These are phyloP conservation scores for Sporothrix pallida DNA, from an alignment of 2,329 filamentous ascomycete genomes.

Conservation along the genomic window DNA sequence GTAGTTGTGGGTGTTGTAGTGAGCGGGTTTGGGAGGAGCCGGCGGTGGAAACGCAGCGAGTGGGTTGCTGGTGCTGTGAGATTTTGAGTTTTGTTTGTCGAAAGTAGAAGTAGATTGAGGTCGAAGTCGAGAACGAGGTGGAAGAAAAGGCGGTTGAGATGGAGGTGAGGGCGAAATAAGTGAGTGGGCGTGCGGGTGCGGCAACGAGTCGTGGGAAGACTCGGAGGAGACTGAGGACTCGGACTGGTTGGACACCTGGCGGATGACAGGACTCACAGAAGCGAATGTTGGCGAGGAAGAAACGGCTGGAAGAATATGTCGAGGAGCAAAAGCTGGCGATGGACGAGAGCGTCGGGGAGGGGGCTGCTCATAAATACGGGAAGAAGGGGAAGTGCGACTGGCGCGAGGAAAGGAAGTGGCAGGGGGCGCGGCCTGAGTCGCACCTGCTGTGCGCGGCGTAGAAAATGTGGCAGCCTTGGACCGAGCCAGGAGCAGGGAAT, in stretches of 20 bases:
- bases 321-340: slow-evolving; percentile 30
- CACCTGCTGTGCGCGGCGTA: slow-evolving; percentile 20
- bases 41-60: slow-evolving; percentile 27
- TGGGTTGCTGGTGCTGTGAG: not conserved
- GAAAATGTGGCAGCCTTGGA: slow-evolving; percentile 28
- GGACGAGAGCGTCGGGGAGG: slow-evolving; percentile 26
- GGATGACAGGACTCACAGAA: slow-evolving; percentile 1
- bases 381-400: slow-evolving; percentile 10
- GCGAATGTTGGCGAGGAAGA: slow-evolving; percentile 20
- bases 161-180: not conserved
- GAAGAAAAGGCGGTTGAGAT: slow-evolving; percentile 17
- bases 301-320: slow-evolving; percentile 1
- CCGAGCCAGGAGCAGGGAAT: slow-evolving; percentile 28
- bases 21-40: slow-evolving; percentile 27
- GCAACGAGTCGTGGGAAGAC: slow-evolving; percentile 24
- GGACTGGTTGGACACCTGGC: slow-evolving; percentile 9
- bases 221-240: slow-evolving; percentile 17
- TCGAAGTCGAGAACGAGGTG: slow-evolving; percentile 25
- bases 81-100: not conserved
- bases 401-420: slow-evolving; percentile 7
- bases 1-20: slow-evolving; percentile 17
- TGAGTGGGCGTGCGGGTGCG: slow-evolving; percentile 2
- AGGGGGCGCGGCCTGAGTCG: slow-evolving; percentile 10
- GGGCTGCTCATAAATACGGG: slow-evolving; percentile 30
- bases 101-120: slow-evolving; percentile 17